These are phyloP conservation scores for Quercus wislizeni DNA, from an alignment of 306 rosid species.

Conservation along the genomic window DNA sequence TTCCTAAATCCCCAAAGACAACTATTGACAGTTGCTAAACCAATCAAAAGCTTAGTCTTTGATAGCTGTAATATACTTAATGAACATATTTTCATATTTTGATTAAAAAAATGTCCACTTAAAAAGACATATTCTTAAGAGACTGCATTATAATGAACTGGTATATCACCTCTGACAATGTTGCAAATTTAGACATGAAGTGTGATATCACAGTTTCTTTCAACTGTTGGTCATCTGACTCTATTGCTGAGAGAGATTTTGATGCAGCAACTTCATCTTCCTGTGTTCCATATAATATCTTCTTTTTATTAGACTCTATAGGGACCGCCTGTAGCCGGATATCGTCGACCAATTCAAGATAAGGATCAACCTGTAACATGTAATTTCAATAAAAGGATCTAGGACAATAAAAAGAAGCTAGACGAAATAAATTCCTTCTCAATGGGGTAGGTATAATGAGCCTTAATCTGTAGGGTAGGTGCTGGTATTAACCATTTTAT, in stretches of 20 bases:
- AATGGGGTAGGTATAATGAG: conserved; percentile 18
- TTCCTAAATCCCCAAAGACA: not conserved
- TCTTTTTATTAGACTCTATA: conserved; percentile 37
- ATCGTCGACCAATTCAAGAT: conserved; percentile 71
- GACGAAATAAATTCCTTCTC: conserved; percentile 7
- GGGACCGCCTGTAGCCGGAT: conserved; percentile 62
- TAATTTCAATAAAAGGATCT: conserved; percentile 20
- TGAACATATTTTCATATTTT: not conserved
- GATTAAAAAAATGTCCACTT: not conserved
- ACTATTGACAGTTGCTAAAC: not conserved
- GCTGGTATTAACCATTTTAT: conserved; percentile 45
- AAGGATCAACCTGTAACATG: conserved; percentile 74
- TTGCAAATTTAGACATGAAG: conserved; percentile 63
- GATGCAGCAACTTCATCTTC: conserved; percentile 65
- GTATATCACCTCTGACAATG: conserved; percentile 67
- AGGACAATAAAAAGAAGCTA: not conserved
- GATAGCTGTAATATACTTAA: not conserved
- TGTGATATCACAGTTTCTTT: conserved; percentile 66
- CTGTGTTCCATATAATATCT: conserved; percentile 48
- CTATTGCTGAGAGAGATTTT: conserved; percentile 51
- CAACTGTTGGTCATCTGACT: conserved; percentile 54
- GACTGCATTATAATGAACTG: conserved; percentile 3
- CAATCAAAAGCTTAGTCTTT: not conserved
- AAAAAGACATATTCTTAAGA: not conserved
- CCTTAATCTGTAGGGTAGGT: conserved; percentile 8